Evolutionary conservation across 257 asterid genomes (phyloP).

Genomic region (Schizonepeta tenuifolia): DNA sequence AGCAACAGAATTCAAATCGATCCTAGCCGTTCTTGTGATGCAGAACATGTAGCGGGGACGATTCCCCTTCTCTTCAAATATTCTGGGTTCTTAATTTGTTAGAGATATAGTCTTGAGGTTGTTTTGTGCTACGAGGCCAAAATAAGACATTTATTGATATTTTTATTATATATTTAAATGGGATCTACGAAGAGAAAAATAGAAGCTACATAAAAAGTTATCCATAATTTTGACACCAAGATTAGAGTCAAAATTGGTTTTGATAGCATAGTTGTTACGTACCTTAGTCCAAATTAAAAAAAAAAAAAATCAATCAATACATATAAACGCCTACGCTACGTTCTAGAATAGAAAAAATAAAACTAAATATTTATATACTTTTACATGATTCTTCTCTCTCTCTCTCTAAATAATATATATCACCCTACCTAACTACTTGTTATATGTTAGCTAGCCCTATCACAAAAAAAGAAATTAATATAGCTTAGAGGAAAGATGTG

Average conservation of each 20-base stretch:
- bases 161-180: no score
- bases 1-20: no score
- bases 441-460: background rate
- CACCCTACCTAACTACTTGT: background rate
- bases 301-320: background rate
- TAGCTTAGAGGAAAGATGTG: conserved; percentile 38
- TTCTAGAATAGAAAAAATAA: background rate
- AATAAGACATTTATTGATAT: no score
- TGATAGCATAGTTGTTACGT: conserved; percentile 20
- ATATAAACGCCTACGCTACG: conserved; percentile 23
- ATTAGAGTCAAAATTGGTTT: conserved; percentile 34
- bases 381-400: background rate
- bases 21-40: no score
- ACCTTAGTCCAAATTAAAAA: conserved; percentile 10
- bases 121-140: no score
- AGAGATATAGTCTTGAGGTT: no score
- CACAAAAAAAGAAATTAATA: background rate
- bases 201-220: no score
- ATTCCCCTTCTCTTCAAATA: no score
- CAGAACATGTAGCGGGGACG: no score
- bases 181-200: no score
- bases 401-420: background rate
- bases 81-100: no score
- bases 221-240: conserved; percentile 32
- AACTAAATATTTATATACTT: background rate